Conservation (phyloP, 2,329 filamentous ascomycete genomes). For the Pleoardoris graminearum region DNA sequence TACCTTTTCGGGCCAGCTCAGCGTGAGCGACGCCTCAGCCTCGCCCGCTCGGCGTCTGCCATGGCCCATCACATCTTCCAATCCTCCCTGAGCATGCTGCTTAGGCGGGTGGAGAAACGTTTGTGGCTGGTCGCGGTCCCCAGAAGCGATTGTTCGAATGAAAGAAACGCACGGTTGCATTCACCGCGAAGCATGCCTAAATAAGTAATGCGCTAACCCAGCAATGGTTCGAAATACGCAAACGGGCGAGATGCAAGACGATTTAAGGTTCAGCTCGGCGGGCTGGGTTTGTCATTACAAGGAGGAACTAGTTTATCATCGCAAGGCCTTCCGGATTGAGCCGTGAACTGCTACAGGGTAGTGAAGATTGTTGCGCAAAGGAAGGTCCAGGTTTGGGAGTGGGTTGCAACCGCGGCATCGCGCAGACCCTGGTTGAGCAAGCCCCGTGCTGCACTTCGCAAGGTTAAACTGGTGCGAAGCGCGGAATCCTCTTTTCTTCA, state of each 20-base stretch:
- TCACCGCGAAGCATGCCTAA: constrained; percentile 14
- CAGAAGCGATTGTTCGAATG: neutral
- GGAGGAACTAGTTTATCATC: neutral
- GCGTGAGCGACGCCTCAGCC: constrained; percentile 9
- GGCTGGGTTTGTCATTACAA: neutral
- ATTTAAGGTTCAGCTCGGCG: neutral
- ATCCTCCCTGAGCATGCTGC: neutral
- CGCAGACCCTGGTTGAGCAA: neutral
- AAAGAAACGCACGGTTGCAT: constrained; percentile 7
- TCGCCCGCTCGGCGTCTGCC: neutral
- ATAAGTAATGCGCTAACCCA: constrained; percentile 12
- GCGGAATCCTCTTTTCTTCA: neutral
- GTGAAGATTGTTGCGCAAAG: neutral
- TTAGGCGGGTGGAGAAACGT: neutral
- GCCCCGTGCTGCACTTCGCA: no score
- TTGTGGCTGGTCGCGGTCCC: neutral
- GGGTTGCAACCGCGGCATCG: neutral
- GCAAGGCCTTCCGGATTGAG: neutral
- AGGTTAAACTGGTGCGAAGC: neutral
- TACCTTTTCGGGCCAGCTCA: constrained; percentile 9
- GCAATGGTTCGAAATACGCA: neutral
- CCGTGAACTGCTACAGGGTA: neutral
- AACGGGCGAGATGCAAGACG: neutral
- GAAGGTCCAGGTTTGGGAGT: neutral
- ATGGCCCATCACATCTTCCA: neutral